Percentiles rank a stretch among this genome's conserved stretches.
phyloP scores from a whole-genome alignment of 345 rosid genomes.

The Boechera retrofracta region DNA sequence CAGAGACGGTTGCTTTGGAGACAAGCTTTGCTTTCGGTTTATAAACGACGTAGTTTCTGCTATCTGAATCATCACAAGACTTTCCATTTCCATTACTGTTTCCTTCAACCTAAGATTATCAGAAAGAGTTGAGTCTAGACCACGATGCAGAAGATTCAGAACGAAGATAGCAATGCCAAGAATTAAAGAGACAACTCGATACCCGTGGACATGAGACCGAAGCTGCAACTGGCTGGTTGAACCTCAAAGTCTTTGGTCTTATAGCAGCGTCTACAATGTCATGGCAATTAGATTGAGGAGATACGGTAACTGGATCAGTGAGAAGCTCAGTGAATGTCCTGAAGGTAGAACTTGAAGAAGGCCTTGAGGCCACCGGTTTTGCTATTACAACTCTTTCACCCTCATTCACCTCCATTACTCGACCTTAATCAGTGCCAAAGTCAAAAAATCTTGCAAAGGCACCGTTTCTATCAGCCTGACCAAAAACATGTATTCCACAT shows the following conservation, averaged over 20 bases:
- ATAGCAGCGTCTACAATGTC: constrained; percentile 62
- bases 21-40: constrained; percentile 90
- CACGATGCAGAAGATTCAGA: neutral
- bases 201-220: constrained; percentile 58
- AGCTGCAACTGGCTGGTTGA: constrained; percentile 56
- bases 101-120: constrained; percentile 34
- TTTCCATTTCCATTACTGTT: constrained; percentile 17
- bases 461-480: constrained; percentile 13
- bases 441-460: neutral
- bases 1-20: constrained; percentile 75
- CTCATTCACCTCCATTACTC: constrained; percentile 73
- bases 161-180: constrained; percentile 5
- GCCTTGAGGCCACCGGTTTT: constrained; percentile 93
- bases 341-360: constrained; percentile 67
- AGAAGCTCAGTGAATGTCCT: constrained; percentile 78
- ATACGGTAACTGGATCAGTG: constrained; percentile 56
- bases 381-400: constrained; percentile 65
- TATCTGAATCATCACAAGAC: constrained; percentile 54
- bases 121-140: constrained; percentile 33
- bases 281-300: constrained; percentile 51
- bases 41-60: constrained; percentile 58
- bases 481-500: neutral
- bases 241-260: constrained; percentile 78
- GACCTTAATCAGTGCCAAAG: neutral
- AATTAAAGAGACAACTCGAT: neutral